A percentile compares a stretch with the other conserved stretches of the same genome.
Conservation (phyloP, 331 rosid species). For the Malus hybrid region DNA sequence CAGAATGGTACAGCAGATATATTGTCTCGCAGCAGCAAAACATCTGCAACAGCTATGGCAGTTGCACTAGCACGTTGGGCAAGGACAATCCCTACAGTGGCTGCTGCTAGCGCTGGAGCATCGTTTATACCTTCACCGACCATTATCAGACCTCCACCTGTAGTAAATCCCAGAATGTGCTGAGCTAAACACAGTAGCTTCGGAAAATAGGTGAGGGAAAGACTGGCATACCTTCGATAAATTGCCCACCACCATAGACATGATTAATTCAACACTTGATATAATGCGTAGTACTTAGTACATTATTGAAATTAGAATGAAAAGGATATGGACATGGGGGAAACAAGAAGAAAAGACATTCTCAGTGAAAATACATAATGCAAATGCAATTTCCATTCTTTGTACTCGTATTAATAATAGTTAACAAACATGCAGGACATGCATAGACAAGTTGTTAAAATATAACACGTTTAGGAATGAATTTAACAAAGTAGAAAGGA, state of each 20-base stretch:
- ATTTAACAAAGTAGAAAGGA: not conserved
- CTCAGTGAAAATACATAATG: not conserved
- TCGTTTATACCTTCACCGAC: conserved; percentile 98
- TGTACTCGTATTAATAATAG: not conserved
- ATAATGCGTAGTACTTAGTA: no score
- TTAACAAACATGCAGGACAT: not conserved
- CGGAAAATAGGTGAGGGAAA: not conserved
- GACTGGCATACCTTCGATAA: no score
- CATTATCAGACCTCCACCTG: conserved; percentile 96
- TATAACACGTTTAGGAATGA: not conserved
- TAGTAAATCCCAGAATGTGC: not conserved
- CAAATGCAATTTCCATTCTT: not conserved
- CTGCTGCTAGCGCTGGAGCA: conserved; percentile 99
- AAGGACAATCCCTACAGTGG: conserved; percentile 94
- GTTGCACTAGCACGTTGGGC: conserved; percentile 98
- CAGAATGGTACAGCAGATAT: conserved; percentile 91
- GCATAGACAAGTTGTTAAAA: not conserved
- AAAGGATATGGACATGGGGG: not conserved
- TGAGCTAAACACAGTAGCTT: not conserved
- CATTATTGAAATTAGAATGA: not conserved
- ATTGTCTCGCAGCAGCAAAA: conserved; percentile 71
- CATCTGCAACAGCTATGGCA: conserved; percentile 92
- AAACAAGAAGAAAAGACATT: not conserved
- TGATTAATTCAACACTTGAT: no score
- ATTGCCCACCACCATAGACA: not conserved